Evolutionary conservation across 2,329 filamentous ascomycete species (phyloP), one percentile per base, ranked within the genome.

Genomic region (Stachybotrys chlorohalonatus): DNA sequence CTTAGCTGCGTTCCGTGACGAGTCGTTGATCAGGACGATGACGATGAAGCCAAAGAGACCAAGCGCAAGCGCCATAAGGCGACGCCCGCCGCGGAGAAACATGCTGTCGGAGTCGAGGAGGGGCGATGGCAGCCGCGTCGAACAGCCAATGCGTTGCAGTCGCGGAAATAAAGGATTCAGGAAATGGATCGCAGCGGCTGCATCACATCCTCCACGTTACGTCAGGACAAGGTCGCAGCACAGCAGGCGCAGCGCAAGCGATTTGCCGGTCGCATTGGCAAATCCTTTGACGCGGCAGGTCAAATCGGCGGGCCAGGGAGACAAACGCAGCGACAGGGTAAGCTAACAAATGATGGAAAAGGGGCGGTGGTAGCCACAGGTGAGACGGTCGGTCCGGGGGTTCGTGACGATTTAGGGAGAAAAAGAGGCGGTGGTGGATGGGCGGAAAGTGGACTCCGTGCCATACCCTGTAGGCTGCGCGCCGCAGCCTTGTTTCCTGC

Each of bases 1-100:
- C 17, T 52, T 51, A 3, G 53, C 55, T 9, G 47, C 45, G 42
- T 42, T 49, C 17, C 51, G 53, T 11, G 51, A 32, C 24, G 47
- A 17, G 31, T 49, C 42, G 52, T 31, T 42, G 49, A 52, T n/a
- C 3, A 56, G 30, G 49, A 56, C 39, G 39, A 58, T 32, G 49
- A 58, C 16, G 42, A 49, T 11, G 8, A 55, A 13, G 15, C 49
- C 17, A 45, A 36, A 47, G 32, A 53, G 31, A 17, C 53, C 13
- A 7, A 56, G 42, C n/a, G 49, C 53, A 13, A 59, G 31, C 13
- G 31, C 31, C 17, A 51, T 6, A n/a, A 32, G 32, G 49, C 49
- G 49, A 42, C 49, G 49, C 30, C 49, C 49, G 30, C 49, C 24
- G 31, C 24, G 30, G 48, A 50, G 16, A 31, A 51, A 51, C 49